phyloP scores from a whole-genome alignment of 176 grass and related monocot genomes.

The Poa annua region DNA sequence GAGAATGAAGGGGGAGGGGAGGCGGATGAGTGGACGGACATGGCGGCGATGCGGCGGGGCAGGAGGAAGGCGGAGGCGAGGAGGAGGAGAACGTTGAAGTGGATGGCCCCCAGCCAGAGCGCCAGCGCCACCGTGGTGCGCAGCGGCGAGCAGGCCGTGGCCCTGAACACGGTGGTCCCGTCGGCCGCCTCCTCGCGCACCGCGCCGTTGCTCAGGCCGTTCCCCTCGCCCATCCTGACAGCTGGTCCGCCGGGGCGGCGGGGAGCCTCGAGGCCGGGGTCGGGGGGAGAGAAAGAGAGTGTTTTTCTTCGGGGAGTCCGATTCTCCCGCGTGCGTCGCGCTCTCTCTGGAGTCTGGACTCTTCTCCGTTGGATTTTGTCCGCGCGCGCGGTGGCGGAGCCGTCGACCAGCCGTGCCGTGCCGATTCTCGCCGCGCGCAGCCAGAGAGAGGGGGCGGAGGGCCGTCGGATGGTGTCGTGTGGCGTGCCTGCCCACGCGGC shows the following conservation, averaged over 20 bases:
- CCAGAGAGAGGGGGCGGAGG: background rate
- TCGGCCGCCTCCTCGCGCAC: constrained; percentile 21
- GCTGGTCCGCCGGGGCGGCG: constrained; percentile 1
- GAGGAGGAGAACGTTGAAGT: constrained; percentile 78
- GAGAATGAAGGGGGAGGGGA: background rate
- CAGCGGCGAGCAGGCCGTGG: constrained; percentile 62
- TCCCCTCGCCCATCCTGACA: constrained; percentile 34
- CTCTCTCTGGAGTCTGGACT: background rate
- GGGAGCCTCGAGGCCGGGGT: no score
- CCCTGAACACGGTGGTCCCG: constrained; percentile 55
- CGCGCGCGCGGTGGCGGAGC: background rate
- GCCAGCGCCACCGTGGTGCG: constrained; percentile 68
- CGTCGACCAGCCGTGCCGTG: background rate
- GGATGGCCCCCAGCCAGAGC: constrained; percentile 89
- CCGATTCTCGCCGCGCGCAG: background rate
- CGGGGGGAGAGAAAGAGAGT: background rate
- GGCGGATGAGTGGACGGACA: constrained; percentile 35
- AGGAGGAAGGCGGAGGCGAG: constrained; percentile 76
- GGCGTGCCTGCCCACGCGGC: constrained; percentile 15
- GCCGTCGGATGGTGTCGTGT: constrained; percentile 5
- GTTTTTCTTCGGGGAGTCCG: constrained; percentile 22
- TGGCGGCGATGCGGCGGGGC: constrained; percentile 65
- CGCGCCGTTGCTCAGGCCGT: constrained; percentile 28
- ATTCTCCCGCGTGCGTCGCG: constrained; percentile 20
- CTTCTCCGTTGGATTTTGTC: background rate